phyloP scores from a whole-genome alignment of 2,329 filamentous ascomycete genomes.

The Ceratocystiopsis brevicomis region DNA sequence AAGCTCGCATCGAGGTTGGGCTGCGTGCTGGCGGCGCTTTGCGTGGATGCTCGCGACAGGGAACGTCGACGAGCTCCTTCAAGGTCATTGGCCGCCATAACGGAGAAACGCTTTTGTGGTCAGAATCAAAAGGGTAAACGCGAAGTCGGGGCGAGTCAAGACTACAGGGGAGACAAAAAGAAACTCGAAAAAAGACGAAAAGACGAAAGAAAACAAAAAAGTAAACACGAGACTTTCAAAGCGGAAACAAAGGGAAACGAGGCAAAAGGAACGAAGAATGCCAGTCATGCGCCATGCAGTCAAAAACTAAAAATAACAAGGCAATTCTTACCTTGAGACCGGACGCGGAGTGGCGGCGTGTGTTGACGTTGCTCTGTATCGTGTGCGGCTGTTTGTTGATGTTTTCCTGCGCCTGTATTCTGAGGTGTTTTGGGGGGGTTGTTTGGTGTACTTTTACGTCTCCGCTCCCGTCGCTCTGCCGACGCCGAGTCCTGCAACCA shows the following conservation, averaged over 20 bases:
- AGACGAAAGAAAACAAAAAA: too few species aligned
- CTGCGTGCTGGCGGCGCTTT: constrained; percentile 30
- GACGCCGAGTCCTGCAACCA: constrained; percentile 1
- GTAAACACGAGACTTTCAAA: too few species aligned
- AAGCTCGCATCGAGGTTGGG: constrained; percentile 31
- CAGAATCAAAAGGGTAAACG: background rate
- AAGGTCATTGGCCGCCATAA: constrained; percentile 15
- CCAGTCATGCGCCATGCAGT: too few species aligned
- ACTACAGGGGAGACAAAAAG: too few species aligned
- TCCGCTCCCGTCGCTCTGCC: constrained; percentile 2
- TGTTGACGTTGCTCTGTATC: background rate
- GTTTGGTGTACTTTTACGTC: constrained; percentile 2
- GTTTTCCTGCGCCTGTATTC: background rate
- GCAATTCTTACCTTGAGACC: background rate
- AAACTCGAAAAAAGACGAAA: too few species aligned
- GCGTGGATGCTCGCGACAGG: constrained; percentile 36
- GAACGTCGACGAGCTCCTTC: constrained; percentile 29
- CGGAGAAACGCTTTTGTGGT: constrained; percentile 11
- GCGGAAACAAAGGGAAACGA: background rate
- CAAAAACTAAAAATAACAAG: background rate
- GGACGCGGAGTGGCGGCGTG: too few species aligned
- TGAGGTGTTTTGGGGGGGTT: constrained; percentile 3
- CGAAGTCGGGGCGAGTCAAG: too few species aligned
- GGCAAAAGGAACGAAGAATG: background rate
- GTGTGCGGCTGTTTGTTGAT: background rate